These are phyloP conservation scores for Alternaria conjuncta DNA, from an alignment of 2,329 filamentous ascomycete genomes.

Conservation along the genomic window DNA sequence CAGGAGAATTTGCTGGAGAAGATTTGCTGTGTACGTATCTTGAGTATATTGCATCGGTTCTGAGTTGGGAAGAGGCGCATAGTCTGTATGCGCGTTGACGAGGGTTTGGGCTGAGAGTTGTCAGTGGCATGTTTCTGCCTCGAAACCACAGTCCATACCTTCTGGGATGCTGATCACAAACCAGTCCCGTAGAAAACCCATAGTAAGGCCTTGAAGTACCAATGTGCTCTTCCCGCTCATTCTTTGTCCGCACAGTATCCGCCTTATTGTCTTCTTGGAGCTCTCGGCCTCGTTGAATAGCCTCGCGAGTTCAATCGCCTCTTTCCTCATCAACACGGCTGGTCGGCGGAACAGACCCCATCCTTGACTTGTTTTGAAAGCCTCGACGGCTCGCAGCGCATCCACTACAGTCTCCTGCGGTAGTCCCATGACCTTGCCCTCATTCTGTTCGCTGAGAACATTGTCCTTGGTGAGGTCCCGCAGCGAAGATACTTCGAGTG, in stretches of 20 bases:
- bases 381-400: conserved; percentile 80
- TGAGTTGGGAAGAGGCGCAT: conserved; percentile 69
- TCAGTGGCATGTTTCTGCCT: conserved; percentile 18
- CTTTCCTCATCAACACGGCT: conserved; percentile 76
- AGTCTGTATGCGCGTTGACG: conserved; percentile 80
- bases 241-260: conserved; percentile 75
- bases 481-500: conserved; percentile 75
- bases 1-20: conserved; percentile 74
- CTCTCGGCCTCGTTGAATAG: conserved; percentile 59
- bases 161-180: conserved; percentile 89
- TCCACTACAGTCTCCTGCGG: conserved; percentile 75
- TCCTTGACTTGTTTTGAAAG: conserved; percentile 87
- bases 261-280: conserved; percentile 63
- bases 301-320: conserved; percentile 75
- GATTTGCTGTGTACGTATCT: conserved; percentile 74
- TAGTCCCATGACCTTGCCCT: conserved; percentile 73
- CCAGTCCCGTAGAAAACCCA: conserved; percentile 84
- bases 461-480: conserved; percentile 65
- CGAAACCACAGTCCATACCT: conserved; percentile 60
- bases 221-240: conserved; percentile 87
- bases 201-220: conserved; percentile 80
- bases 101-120: conserved; percentile 74
- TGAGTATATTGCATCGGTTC: conserved; percentile 71
- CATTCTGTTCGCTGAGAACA: conserved; percentile 50
- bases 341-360: conserved; percentile 88